Evolutionary conservation across 2,329 filamentous ascomycete genomes (phyloP), one percentile per base, ranked within the genome.

Genomic region (Sarocladium brachiariae): DNA sequence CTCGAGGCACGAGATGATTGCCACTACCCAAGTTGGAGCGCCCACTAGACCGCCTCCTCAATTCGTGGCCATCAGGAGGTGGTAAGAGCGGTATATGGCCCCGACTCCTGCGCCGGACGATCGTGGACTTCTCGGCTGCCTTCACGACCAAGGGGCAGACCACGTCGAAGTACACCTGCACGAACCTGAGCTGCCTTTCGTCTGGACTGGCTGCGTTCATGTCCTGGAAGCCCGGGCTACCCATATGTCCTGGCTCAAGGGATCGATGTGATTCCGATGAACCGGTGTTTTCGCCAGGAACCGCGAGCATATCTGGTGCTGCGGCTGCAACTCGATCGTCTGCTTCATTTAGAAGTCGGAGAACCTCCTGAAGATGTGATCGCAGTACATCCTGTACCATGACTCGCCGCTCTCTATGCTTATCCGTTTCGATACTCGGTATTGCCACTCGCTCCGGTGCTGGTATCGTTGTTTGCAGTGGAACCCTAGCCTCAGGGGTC

Each of bases 91-190:
- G 61, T 49, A 56, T 61, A 58, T 39, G 55, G 52, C 55, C 56
- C 14, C 56, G 63, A n/a, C 23, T 43, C 21, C 11, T 14, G 3
- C 39, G 39, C 11, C 11, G 62, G 63, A 5, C 25, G n/a, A 19
- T 37, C 19, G 5, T 35, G 14, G 46, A 24, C 13, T 52, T 55
- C 31, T 60, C 55, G 4, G 70, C 65, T 9, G 63, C 60, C 5
- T 59, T 56, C 10, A 72, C 60, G 2, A 78, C 74, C 2, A 62
- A 59, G 2, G 56, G 63, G 4, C 70, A 67, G 13, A 81, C 65
- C 1, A 65, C 57, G 10, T 66, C 55, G 54, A 79, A 80, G 57
- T 81, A 81, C 2, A 77, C 71, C 2, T 70, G 63, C 66, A 81
- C 72, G n/a, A 81, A 69, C 10, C 65, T 65, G 19, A 69, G 61